phyloP scores from a whole-genome alignment of 768 basidiomycete genomes.

The Leccinum truebloodii region DNA sequence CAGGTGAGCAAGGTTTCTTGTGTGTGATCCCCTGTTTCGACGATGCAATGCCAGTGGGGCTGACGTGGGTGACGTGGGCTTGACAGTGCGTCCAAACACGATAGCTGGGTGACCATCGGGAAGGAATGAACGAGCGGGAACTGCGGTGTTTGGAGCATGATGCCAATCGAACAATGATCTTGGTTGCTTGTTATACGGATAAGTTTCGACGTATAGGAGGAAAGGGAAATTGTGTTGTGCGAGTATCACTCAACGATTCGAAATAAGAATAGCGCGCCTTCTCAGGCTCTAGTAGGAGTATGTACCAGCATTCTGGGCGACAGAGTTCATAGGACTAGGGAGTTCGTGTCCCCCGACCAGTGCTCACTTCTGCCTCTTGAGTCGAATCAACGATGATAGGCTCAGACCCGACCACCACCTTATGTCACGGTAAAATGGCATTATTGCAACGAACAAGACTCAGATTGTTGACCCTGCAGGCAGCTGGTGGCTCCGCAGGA shows the following conservation, averaged over 20 bases:
- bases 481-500: not conserved
- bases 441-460: constrained; percentile 14
- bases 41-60: not conserved
- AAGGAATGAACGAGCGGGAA: constrained; percentile 20
- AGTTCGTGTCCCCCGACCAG: too few relatives aligned
- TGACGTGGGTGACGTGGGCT: not conserved
- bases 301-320: too few relatives aligned
- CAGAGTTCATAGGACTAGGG: too few relatives aligned
- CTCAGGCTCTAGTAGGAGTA: too few relatives aligned
- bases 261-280: too few relatives aligned
- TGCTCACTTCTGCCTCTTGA: too few relatives aligned
- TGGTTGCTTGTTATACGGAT: constrained; percentile 9
- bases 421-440: not conserved
- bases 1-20: constrained; percentile 8
- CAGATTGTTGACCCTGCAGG: not conserved
- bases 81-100: constrained; percentile 18
- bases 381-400: not conserved
- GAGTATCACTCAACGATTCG: too few relatives aligned
- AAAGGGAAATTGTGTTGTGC: not conserved
- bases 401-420: not conserved
- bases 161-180: not conserved
- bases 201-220: not conserved
- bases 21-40: not conserved
- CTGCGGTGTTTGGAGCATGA: not conserved
- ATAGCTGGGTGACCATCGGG: constrained; percentile 38